Evolutionary conservation across 345 rosid genomes (phyloP).

Genomic region (Ricinus communis): DNA sequence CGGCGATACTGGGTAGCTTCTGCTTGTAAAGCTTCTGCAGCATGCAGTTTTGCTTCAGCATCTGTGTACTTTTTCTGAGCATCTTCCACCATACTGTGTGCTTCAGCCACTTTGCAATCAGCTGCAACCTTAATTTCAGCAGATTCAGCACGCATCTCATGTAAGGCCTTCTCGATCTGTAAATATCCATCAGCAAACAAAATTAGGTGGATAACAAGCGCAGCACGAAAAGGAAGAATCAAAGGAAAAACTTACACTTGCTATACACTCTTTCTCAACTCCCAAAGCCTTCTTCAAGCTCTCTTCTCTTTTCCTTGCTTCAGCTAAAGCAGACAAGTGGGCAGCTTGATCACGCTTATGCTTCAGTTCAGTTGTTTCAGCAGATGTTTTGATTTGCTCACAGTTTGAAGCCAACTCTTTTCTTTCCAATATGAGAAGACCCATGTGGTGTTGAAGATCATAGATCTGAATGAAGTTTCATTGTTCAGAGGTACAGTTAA

Average conservation of each 20-base stretch:
- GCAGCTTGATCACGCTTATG: conserved; percentile 68
- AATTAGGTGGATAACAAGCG: conserved; percentile 4
- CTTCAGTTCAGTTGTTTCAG: conserved; percentile 58
- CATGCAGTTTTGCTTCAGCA: conserved; percentile 60
- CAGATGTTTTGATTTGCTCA: conserved; percentile 67
- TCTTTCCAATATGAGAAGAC: conserved; percentile 76
- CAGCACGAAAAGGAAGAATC: not conserved
- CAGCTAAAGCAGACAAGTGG: conserved; percentile 60
- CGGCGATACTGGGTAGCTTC: conserved; percentile 68
- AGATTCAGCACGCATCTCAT: conserved; percentile 91
- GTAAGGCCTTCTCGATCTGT: conserved; percentile 90
- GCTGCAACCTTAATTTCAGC: conserved; percentile 91
- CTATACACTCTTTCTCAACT: conserved; percentile 80
- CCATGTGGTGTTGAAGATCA: conserved; percentile 96
- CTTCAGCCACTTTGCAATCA: conserved; percentile 63
- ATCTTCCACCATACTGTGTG: conserved; percentile 60
- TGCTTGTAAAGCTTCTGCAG: conserved; percentile 71
- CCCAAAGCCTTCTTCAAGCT: conserved; percentile 77
- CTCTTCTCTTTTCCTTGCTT: conserved; percentile 80
- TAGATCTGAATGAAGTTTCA: conserved; percentile 49
- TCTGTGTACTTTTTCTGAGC: conserved; percentile 62
- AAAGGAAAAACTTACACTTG: conserved; percentile 63
- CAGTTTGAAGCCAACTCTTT: conserved; percentile 57
- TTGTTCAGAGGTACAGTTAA: conserved; percentile 4
- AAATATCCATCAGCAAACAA: conserved; percentile 20